Conservation (phyloP, 2,329 filamentous ascomycete genomes). For the Pseudonectria buxi region DNA sequence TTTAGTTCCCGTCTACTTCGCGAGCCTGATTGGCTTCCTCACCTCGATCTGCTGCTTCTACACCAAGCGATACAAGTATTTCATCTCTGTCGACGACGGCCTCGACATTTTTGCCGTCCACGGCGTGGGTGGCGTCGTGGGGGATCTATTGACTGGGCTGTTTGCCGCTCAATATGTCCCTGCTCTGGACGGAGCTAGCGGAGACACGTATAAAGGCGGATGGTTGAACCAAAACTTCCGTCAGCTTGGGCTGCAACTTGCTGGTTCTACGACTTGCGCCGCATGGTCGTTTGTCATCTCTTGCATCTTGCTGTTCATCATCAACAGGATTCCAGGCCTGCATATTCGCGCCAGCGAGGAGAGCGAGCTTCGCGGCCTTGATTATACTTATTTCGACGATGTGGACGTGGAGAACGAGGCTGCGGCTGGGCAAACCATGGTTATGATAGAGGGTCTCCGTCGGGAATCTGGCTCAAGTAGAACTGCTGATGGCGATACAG, state of each 20-base stretch:
- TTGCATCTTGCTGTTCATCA: slow-evolving; percentile 44
- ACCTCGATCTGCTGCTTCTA: slow-evolving; percentile 42
- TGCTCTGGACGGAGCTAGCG: slow-evolving; percentile 43
- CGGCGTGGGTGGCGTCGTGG: slow-evolving; percentile 51
- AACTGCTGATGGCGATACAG: not conserved
- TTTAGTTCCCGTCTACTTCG: slow-evolving; percentile 41
- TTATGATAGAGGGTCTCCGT: slow-evolving; percentile 11
- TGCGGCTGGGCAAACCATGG: slow-evolving; percentile 10
- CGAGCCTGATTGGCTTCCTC: slow-evolving; percentile 44
- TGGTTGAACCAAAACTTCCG: slow-evolving; percentile 46
- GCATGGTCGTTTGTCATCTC: slow-evolving; percentile 49
- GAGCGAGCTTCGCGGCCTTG: slow-evolving; percentile 47
- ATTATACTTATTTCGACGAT: slow-evolving; percentile 28
- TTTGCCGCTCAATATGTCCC: slow-evolving; percentile 46
- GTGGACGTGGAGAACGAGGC: slow-evolving; percentile 19
- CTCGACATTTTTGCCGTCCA: slow-evolving; percentile 56
- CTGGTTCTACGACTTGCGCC: slow-evolving; percentile 49
- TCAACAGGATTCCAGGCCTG: slow-evolving; percentile 52
- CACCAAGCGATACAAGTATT: slow-evolving; percentile 41
- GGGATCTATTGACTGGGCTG: slow-evolving; percentile 49
- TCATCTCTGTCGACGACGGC: slow-evolving; percentile 49
- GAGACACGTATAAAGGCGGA: slow-evolving; percentile 37
- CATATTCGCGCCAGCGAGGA: slow-evolving; percentile 49
- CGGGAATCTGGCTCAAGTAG: slow-evolving; percentile 4
- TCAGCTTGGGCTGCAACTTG: slow-evolving; percentile 51